Evolutionary conservation across 2,329 filamentous ascomycete genomes (phyloP), one percentile per base, ranked within the genome.

Genomic region (Sporothrix curviconia): DNA sequence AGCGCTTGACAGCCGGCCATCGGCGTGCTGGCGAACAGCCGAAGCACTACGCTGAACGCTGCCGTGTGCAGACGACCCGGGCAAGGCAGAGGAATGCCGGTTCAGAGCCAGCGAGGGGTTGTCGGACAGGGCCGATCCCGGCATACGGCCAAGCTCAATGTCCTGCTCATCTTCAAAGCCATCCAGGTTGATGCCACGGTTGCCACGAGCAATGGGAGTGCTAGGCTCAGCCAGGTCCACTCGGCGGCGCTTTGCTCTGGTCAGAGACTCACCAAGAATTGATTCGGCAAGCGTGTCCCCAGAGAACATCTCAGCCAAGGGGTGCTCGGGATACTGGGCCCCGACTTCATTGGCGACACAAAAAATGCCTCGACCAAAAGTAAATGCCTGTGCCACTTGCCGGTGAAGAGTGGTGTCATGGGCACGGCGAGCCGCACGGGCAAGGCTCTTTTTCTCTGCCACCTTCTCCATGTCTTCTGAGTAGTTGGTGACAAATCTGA

Each of bases 101-200:
- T 78, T 80, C 80, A 80, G 82, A 4, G 79, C 79, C 66, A 62
- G 62, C 5, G 61, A 62, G 1, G 77, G 68, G 15, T 85, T 81
- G 59, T 95, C 87, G 4, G 83, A 81, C 55, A 94, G 78, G 7
- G 82, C 80, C 0, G 81, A 78, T 0, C 77, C 80, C 1, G 81
- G 86, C 42, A 89, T 82, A 70, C 89, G 83, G 19, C 85, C 88
- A 24, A 89, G 70, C 68, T 95, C 90, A 19, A 69, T 47, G 3
- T 59, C 62, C 3, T 66, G 62, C 0, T 68, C 69, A 36, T 68
- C 68, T 7, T 68, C 67, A 4, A 61, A 22, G 14, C 59, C 60
- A 6, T 24, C 14, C 40, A 37, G 8, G 12, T 12, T 32, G 2
- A 50, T 22, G 7, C 46, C 17, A 1, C 32, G 40, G 5, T 4